These are phyloP conservation scores for Saturnispora quitensis DNA, from an alignment of 805 yeast genomes.

Conservation along the genomic window DNA sequence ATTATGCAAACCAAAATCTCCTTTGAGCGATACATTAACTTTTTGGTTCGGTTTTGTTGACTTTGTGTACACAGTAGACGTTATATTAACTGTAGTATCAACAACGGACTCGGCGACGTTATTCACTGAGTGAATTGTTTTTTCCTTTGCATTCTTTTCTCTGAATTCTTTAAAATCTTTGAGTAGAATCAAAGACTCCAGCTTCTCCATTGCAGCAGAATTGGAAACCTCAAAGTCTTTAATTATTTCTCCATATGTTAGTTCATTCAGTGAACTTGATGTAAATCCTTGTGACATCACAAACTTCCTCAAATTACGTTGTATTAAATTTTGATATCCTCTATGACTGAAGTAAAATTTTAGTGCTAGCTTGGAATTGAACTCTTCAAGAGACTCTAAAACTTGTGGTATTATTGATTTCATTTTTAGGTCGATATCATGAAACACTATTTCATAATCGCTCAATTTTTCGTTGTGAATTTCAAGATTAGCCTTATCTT, in stretches of 20 bases:
- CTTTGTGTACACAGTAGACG: constrained; percentile 26
- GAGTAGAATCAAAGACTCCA: constrained; percentile 31
- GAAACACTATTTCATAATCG: constrained; percentile 26
- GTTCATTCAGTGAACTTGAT: not conserved
- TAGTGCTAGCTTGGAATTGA: constrained; percentile 34
- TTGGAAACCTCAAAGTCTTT: constrained; percentile 33
- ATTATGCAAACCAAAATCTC: constrained; percentile 23
- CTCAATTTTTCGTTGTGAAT: constrained; percentile 25
- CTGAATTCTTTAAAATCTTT: constrained; percentile 31
- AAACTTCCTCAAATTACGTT: constrained; percentile 24
- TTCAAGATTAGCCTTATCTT: constrained; percentile 30
- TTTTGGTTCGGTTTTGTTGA: constrained; percentile 26
- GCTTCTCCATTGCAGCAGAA: constrained; percentile 27
- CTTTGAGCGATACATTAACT: constrained; percentile 14
- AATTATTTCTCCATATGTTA: constrained; percentile 28
- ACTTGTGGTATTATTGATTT: constrained; percentile 38
- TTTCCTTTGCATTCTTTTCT: constrained; percentile 29
- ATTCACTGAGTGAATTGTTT: constrained; percentile 19
- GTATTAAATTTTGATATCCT: constrained; percentile 28
- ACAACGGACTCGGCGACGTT: constrained; percentile 21
- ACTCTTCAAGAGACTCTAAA: constrained; percentile 38
- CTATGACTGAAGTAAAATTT: constrained; percentile 31
- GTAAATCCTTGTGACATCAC: constrained; percentile 12
- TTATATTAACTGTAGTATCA: constrained; percentile 22
- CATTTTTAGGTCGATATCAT: constrained; percentile 32